Percentiles rank a stretch among this genome's conserved stretches.
phyloP scores from a whole-genome alignment of 2,329 filamentous ascomycete genomes.

The Nemania abortiva region DNA sequence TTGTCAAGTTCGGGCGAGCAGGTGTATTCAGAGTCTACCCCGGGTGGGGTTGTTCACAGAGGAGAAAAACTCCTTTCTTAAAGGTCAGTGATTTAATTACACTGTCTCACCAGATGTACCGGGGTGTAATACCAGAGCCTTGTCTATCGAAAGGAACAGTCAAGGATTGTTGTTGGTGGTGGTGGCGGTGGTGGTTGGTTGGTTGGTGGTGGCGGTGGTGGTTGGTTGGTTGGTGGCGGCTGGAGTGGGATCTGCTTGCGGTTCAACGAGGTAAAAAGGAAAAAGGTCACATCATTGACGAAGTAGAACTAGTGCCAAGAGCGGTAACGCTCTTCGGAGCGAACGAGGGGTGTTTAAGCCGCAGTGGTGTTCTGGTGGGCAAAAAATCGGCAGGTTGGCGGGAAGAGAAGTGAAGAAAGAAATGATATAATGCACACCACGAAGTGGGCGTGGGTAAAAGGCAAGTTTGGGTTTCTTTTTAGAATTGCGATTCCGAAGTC shows the following conservation, averaged over 20 bases:
- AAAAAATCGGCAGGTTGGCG: not conserved
- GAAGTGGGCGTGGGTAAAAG: no score
- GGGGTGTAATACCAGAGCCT: constrained; percentile 11
- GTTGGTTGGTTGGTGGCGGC: constrained; percentile 15
- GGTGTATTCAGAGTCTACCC: not conserved
- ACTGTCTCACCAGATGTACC: not conserved
- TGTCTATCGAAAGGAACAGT: constrained; percentile 3
- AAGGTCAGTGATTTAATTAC: not conserved
- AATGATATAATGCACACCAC: constrained; percentile 15
- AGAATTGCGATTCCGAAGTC: constrained; percentile 34
- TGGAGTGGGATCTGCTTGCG: constrained; percentile 21
- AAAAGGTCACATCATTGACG: constrained; percentile 47
- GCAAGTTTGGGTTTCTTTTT: constrained; percentile 22
- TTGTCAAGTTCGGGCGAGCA: constrained; percentile 27
- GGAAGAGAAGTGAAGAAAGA: not conserved
- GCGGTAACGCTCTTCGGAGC: constrained; percentile 11
- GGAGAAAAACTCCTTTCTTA: not conserved
- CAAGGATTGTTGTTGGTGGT: not conserved
- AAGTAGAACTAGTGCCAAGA: constrained; percentile 11
- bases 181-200: not conserved
- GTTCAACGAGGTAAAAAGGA: constrained; percentile 27
- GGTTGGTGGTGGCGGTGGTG: no score
- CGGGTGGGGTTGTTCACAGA: constrained; percentile 1
- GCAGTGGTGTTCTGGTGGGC: constrained; percentile 13
- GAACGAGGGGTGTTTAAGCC: constrained; percentile 7